Evolutionary conservation across 805 yeast species (phyloP).

Genomic region (Yamadazyma nakazawae): DNA sequence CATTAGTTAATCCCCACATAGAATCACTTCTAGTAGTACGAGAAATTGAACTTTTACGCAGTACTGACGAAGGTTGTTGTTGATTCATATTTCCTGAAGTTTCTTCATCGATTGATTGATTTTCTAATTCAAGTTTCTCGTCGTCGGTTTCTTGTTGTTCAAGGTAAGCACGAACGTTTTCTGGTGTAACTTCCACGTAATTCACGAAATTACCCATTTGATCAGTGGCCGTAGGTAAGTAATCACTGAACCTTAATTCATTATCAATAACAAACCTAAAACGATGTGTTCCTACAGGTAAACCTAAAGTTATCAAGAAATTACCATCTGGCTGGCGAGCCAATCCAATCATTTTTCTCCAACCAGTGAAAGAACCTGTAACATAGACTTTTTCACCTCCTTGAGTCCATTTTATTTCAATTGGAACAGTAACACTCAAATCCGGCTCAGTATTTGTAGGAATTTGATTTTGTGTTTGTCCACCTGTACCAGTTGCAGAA

Average conservation of each 20-base stretch:
- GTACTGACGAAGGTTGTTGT: slow-evolving; percentile 11
- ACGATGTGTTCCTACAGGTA: slow-evolving; percentile 90
- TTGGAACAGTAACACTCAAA: slow-evolving; percentile 39
- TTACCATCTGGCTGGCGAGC: slow-evolving; percentile 50
- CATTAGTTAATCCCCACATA: slow-evolving; percentile 58
- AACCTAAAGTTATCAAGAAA: slow-evolving; percentile 66
- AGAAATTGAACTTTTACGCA: slow-evolving; percentile 31
- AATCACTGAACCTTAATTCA: slow-evolving; percentile 84
- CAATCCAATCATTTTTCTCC: slow-evolving; percentile 96
- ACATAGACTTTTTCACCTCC: slow-evolving; percentile 96
- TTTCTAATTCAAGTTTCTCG: slow-evolving; percentile 16
- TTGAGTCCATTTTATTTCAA: slow-evolving; percentile 87
- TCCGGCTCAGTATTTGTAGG: slow-evolving; percentile 16
- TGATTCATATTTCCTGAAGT: slow-evolving; percentile 4
- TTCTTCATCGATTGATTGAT: slow-evolving; percentile 8
- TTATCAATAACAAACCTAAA: slow-evolving; percentile 93
- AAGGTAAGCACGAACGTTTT: slow-evolving; percentile 28
- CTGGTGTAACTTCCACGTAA: slow-evolving; percentile 72
- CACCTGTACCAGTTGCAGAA: slow-evolving; percentile 4
- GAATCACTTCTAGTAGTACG: slow-evolving; percentile 48
- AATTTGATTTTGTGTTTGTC: slow-evolving; percentile 7
- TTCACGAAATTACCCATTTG: slow-evolving; percentile 95
- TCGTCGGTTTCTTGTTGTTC: slow-evolving; percentile 20
- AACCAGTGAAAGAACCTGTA: slow-evolving; percentile 96
- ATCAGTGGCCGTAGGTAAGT: slow-evolving; percentile 94